Evolutionary conservation across 805 yeast species (phyloP), one percentile per base, ranked within the genome.

Genomic region (Ogataea methylovora): DNA sequence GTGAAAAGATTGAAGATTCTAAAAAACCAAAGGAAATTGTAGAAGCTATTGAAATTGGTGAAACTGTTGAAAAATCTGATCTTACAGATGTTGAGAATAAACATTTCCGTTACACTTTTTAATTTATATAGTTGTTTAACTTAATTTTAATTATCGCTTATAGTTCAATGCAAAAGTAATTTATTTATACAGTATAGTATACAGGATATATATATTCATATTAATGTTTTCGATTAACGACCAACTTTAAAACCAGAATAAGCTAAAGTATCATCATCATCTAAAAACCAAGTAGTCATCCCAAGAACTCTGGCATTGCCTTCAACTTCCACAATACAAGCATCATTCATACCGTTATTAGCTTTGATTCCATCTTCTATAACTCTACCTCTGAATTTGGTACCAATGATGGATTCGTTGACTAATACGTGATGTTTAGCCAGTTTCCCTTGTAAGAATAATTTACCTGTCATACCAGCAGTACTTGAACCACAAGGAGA

Each of bases 401-500:
- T 40, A 3, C 56, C 55, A 13, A 51, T 46, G 4, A 51, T 38
- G 6, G 56, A 50, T 33, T 51, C 49, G 35, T 51, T 51, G 13
- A 45, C 43, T 30, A 42, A 43, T 2, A 8, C 26, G 15, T 38
- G 8, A 1, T 40, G 35, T 2, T 19, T 20, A 1, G 31, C 13
- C 4, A 48, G 20, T 17, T 29, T 19, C 2, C 42, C 42, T 15
- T 44, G 41, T 21, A 50, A 33, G 23, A 34, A 49, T 5, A 49
- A 38, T 22, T 40, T 43, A 0, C 52, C 52, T 3, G 43, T 38
- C 24, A 54, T 37, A 3, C 55, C 56, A 5, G 54, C 52, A 2
- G 56, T 50, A 10, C 53, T 51, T 2, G 55, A 50, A 11, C 56
- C 56, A 38, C 52, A 47, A 1, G 56, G 52, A 2, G 56, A 52